Evolutionary conservation across 257 asterid genomes (phyloP), one percentile per base, ranked within the genome.

Genomic region (Solanum chiquidenum): DNA sequence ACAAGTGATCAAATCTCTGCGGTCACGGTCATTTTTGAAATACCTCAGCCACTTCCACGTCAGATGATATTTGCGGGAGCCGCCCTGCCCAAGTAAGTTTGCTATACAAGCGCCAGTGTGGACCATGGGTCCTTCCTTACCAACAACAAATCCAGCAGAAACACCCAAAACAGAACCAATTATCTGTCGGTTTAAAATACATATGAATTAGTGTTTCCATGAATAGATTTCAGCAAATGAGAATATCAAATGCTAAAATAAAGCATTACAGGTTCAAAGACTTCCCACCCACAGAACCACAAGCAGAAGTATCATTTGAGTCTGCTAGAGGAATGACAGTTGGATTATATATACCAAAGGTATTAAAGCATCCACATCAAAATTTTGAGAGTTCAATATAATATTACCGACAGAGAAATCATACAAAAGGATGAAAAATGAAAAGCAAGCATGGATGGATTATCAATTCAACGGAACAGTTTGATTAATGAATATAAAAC

Each of bases 91-190:
- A 64, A 97, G 98, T 89, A 97, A 93, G 90, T 94, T 94, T 71
- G 99, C 99, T 91, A 97, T 93, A 91, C 99, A 97, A 14, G 99
- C 98, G 80, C 99, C 99, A 27, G 99, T 97, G 86, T 97, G 99
- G 69, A 97, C 99, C 99, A 97, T 97, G 31, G 99, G 99, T 80
- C 99, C 99, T 92, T 97, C 99, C 93, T 97, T 97, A 69, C 99
- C 99, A 89, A 97, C 98, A 86, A 95, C 96, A 89, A 97, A 94
- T 91, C 99, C 99, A 91, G 99, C 99, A 83, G 99, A 89, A 93
- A 97, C 99, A 86, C 98, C 99, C 72, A 95, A 93, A 77, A 93
- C 89, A 88, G 99, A 97, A 83, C 99, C 99, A 89, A 97, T 91
- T 73, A 97, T 97, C 99, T 97, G 92, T 77, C 87, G 76, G 84